Percentiles rank a stretch among this genome's conserved stretches.
These are phyloP conservation scores for Wickerhamomyces rabaulensis DNA, from an alignment of 805 yeast genomes.

Conservation along the genomic window DNA sequence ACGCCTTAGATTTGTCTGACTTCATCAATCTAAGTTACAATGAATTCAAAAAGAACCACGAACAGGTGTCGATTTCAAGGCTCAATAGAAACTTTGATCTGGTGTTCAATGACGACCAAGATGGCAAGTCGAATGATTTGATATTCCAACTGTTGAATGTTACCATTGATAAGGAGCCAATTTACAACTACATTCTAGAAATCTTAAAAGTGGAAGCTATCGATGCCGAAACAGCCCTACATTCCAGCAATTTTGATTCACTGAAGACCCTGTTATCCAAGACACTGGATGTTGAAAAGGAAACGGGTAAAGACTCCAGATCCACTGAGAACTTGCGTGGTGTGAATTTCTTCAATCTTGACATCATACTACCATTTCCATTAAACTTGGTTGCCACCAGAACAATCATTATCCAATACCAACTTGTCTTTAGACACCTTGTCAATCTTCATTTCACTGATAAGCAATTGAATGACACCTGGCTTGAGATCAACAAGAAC, in stretches of 20 bases:
- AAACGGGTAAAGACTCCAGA: constrained; percentile 13
- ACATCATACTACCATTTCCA: constrained; percentile 78
- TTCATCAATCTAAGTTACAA: constrained; percentile 45
- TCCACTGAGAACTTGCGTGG: constrained; percentile 33
- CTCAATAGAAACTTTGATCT: constrained; percentile 28
- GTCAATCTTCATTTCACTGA: constrained; percentile 59
- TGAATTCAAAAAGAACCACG: constrained; percentile 44
- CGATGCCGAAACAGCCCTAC: constrained; percentile 47
- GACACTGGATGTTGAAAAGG: constrained; percentile 27
- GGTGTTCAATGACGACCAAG: constrained; percentile 6
- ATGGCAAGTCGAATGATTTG: constrained; percentile 14
- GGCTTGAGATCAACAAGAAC: constrained; percentile 65
- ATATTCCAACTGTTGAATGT: constrained; percentile 25
- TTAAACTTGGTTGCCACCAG: constrained; percentile 67
- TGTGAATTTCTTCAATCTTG: constrained; percentile 49
- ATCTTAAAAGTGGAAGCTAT: constrained; percentile 50
- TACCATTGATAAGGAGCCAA: constrained; percentile 38
- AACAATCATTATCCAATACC: constrained; percentile 71
- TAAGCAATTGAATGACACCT: constrained; percentile 54
- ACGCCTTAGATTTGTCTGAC: constrained; percentile 43
- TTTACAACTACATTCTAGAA: constrained; percentile 38
- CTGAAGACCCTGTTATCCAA: constrained; percentile 40
- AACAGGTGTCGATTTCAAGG: constrained; percentile 25
- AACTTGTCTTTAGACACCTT: constrained; percentile 69
- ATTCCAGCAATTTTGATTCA: constrained; percentile 37